A percentile compares a stretch with the other conserved stretches of the same genome.
Evolutionary conservation across 2,329 filamentous ascomycete species (phyloP).

Genomic region (Aureobasidium namibiae): DNA sequence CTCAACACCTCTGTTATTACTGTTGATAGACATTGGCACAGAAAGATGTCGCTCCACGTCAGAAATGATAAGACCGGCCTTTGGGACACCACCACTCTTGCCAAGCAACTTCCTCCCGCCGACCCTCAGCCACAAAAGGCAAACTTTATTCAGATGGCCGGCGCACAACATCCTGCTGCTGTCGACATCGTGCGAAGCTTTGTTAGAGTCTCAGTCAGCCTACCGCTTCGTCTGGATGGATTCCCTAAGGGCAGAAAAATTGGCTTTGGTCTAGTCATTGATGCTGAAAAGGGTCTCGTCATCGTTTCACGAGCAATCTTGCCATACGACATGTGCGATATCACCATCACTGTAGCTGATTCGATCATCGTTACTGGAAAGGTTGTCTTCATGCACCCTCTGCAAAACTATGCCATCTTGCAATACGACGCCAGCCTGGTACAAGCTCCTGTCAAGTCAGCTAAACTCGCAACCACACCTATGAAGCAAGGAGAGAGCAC

Average conservation of each 20-base stretch:
- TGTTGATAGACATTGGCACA: slow-evolving; percentile 90
- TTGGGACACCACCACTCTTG: slow-evolving; percentile 89
- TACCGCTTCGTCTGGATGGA: slow-evolving; percentile 96
- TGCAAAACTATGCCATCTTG: slow-evolving; percentile 94
- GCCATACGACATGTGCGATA: slow-evolving; percentile 93
- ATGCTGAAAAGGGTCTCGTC: slow-evolving; percentile 90
- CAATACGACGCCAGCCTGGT: slow-evolving; percentile 91
- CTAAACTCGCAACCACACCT: slow-evolving; percentile 68
- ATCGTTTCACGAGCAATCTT: slow-evolving; percentile 90
- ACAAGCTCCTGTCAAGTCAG: slow-evolving; percentile 86
- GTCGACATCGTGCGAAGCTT: slow-evolving; percentile 91
- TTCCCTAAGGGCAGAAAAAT: slow-evolving; percentile 91
- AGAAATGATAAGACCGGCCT: slow-evolving; percentile 83
- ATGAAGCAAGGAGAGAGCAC: slow-evolving; percentile 91
- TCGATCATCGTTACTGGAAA: slow-evolving; percentile 91
- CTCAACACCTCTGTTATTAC: slow-evolving; percentile 87
- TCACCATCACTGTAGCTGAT: slow-evolving; percentile 91
- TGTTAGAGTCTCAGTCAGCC: slow-evolving; percentile 82
- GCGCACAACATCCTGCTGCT: slow-evolving; percentile 80
- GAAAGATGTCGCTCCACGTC: slow-evolving; percentile 86
- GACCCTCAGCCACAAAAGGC: slow-evolving; percentile 67
- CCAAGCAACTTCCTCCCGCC: slow-evolving; percentile 67
- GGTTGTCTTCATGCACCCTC: slow-evolving; percentile 88
- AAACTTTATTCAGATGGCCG: slow-evolving; percentile 85
- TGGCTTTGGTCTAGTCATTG: slow-evolving; percentile 94